Evolutionary conservation across 768 basidiomycete genomes (phyloP), one percentile per base, ranked within the genome.

Genomic region (Lentinula sp.): DNA sequence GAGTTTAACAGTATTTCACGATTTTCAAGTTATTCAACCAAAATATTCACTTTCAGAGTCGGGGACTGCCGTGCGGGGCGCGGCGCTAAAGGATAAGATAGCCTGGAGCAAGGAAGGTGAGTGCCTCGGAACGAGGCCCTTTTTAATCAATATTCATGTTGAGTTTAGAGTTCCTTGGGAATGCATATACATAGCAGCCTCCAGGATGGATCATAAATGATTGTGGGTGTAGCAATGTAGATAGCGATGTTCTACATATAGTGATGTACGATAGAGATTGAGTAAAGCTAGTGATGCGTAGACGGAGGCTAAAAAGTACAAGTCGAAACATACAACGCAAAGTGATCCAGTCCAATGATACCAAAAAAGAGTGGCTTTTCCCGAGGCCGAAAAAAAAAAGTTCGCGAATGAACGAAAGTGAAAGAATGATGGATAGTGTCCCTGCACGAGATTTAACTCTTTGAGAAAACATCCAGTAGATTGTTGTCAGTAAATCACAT

Each of bases 181-280:
- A 28, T 28, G 39, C 39, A 10, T 41, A 41, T 41, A 41, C 39
- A 41, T 16, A 9, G 46, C 46, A 48, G 32, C 23, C 33, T 23
- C 23, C 39, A 37, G 23, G 20, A 54, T 28, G 35, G 9, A 15
- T 45, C 9, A 12, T 13, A 43, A 60, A 39, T 13, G 39, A 60
- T 36, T 35, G 59, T 51, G 28, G 36, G 33, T 23, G 15, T 60
- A 60, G 50, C 16, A 43, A 60, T 60, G 59, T 59, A 35, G 36
- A 8, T 50, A 59, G 37, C 43, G 1, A 36, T 59, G 46, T 59
- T 35, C 35, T 57, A 45, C 36, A 12, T 10, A 49, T 57, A 57
- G 41, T 18, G 37, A n/a, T 35, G 57, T 48, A 13, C 37, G 7
- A 9, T 37, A 60, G 59, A 42, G 36, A 51, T 36, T 42, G 49